phyloP scores from a whole-genome alignment of 257 asterid species.

The Fraxinus excelsior region DNA sequence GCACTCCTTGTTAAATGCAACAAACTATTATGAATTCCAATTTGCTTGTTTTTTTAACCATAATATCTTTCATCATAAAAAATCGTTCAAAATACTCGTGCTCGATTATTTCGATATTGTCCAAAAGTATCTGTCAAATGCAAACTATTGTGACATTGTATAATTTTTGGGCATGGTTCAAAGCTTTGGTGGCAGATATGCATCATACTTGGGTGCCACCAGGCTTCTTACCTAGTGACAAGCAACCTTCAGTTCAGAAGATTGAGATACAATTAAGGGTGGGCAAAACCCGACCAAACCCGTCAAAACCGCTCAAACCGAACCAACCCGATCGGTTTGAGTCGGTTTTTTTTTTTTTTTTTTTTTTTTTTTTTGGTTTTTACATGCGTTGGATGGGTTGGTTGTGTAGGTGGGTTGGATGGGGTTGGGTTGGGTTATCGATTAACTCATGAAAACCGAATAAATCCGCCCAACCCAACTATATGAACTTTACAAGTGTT shows the following conservation, averaged over 20 bases:
- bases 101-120: background rate
- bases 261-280: background rate
- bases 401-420: too few species aligned
- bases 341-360: too few species aligned
- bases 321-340: too few species aligned
- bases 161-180: background rate
- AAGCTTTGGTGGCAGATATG: background rate
- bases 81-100: background rate
- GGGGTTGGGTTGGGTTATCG: too few species aligned
- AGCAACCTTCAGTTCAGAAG: conserved; percentile 6
- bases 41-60: background rate
- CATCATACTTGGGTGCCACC: background rate
- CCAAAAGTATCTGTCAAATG: background rate
- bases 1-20: background rate
- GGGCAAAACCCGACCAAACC: too few species aligned
- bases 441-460: too few species aligned
- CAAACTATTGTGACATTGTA: background rate
- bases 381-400: too few species aligned
- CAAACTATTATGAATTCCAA: background rate
- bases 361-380: too few species aligned
- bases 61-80: background rate
- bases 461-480: too few species aligned
- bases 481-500: too few species aligned
- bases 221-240: background rate
- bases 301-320: too few species aligned